Evolutionary conservation across 306 rosid genomes (phyloP).

Genomic region (Dryas drummondii): DNA sequence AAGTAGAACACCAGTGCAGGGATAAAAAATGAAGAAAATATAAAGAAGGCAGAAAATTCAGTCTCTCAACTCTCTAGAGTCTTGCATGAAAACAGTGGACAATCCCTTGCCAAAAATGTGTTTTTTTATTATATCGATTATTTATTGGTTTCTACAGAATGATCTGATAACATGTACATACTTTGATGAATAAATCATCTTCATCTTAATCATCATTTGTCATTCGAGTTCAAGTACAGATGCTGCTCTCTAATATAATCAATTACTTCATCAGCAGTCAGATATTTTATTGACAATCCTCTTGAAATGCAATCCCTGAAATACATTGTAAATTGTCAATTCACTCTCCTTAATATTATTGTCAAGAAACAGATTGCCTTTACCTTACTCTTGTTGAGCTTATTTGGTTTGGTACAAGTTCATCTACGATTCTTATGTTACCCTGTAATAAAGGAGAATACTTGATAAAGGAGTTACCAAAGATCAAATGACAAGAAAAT

Average conservation of each 20-base stretch:
- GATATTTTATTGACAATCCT: slow-evolving; percentile 78
- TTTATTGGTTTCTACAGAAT: not conserved
- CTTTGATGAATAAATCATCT: not conserved
- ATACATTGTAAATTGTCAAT: not conserved
- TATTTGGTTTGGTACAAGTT: slow-evolving; percentile 77
- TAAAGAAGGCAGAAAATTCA: not conserved
- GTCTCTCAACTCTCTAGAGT: not conserved
- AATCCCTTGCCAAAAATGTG: not conserved
- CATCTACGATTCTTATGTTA: slow-evolving; percentile 70
- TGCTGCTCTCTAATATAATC: slow-evolving; percentile 54
- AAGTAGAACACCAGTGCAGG: not conserved
- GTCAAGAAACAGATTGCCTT: slow-evolving; percentile 15
- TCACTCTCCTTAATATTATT: not conserved
- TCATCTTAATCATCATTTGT: slow-evolving; percentile 21
- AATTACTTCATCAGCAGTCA: slow-evolving; percentile 72
- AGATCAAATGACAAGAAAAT: not conserved
- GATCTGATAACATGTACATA: not conserved
- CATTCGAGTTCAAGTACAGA: slow-evolving; percentile 45
- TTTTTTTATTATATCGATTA: too few relatives aligned
- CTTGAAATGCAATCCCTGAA: slow-evolving; percentile 88
- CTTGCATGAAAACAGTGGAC: not conserved
- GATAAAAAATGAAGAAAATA: not conserved
- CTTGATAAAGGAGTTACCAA: not conserved
- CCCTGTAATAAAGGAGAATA: slow-evolving; percentile 39
- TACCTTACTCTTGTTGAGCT: slow-evolving; percentile 87